Conservation (phyloP, 2,329 filamentous ascomycete genomes). For the Rutstroemia sydowiana region DNA sequence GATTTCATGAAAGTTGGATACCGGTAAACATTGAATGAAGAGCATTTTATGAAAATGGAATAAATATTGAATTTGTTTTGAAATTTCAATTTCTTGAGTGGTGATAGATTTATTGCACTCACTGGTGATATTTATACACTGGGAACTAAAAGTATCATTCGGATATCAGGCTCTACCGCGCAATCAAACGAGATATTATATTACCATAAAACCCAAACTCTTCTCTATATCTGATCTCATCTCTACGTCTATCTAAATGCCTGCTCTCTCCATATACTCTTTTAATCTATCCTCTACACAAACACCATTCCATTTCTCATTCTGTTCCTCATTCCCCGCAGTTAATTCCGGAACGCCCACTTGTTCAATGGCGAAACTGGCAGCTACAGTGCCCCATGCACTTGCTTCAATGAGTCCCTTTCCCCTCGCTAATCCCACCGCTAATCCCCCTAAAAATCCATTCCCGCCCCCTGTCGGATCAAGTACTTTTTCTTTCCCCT, state of each 20-base stretch:
- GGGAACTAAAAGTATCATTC: no score
- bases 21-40: no score
- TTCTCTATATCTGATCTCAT: no score
- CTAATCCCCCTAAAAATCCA: constrained; percentile 64
- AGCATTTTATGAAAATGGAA: no score
- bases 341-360: constrained; percentile 67
- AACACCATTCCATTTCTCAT: constrained; percentile 56
- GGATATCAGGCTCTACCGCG: no score
- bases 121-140: no score
- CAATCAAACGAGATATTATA: no score
- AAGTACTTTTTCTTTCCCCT: constrained; percentile 45
- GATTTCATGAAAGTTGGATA: no score
- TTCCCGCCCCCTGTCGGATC: constrained; percentile 95
- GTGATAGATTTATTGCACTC: no score
- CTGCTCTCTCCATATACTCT: constrained; percentile 35
- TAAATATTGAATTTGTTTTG: no score
- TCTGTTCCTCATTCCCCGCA: constrained; percentile 33
- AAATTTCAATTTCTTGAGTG: no score
- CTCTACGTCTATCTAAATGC: neutral
- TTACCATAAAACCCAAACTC: no score
- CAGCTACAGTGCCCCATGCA: constrained; percentile 71
- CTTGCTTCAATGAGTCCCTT: constrained; percentile 61
- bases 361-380: constrained; percentile 92
- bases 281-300: constrained; percentile 44
- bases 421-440: constrained; percentile 52